phyloP scores from a whole-genome alignment of 2,329 filamentous ascomycete species.

The Pseudofabraea citricarpa region DNA sequence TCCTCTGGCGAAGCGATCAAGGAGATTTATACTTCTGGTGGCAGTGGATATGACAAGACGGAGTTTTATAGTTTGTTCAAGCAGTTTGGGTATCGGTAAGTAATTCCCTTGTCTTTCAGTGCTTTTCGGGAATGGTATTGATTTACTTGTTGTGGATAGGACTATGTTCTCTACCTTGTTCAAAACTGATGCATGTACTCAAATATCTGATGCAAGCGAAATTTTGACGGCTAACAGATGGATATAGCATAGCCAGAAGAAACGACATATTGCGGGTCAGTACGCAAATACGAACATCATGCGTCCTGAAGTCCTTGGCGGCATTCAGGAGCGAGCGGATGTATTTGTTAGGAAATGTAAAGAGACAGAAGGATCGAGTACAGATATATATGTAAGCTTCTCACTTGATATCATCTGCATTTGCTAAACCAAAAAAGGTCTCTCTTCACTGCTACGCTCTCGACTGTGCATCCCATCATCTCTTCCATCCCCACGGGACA shows the following conservation, averaged over 20 bases:
- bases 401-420: not conserved
- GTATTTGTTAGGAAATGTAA: conserved; percentile 51
- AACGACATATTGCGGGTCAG: conserved; percentile 58
- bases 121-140: conserved; percentile 1
- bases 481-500: conserved; percentile 63
- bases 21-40: conserved; percentile 58
- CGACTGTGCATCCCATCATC: conserved; percentile 63
- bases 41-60: conserved; percentile 61
- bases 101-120: not conserved
- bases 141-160: conserved; percentile 13
- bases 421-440: not conserved
- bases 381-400: conserved; percentile 55
- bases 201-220: not conserved
- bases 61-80: conserved; percentile 59
- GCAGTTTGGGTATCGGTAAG: conserved; percentile 50
- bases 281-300: conserved; percentile 67
- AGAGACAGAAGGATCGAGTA: conserved; percentile 35
- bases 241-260: conserved; percentile 55
- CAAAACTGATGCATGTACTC: conserved; percentile 18
- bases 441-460: conserved; percentile 62
- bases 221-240: not conserved
- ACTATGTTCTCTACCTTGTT: conserved; percentile 33
- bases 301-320: conserved; percentile 46
- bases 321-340: conserved; percentile 51
- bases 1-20: conserved; percentile 51